These are phyloP conservation scores for Polytrichum commune DNA, from an alignment of 225 moss, liverwort and hornwort genomes.

Conservation along the genomic window DNA sequence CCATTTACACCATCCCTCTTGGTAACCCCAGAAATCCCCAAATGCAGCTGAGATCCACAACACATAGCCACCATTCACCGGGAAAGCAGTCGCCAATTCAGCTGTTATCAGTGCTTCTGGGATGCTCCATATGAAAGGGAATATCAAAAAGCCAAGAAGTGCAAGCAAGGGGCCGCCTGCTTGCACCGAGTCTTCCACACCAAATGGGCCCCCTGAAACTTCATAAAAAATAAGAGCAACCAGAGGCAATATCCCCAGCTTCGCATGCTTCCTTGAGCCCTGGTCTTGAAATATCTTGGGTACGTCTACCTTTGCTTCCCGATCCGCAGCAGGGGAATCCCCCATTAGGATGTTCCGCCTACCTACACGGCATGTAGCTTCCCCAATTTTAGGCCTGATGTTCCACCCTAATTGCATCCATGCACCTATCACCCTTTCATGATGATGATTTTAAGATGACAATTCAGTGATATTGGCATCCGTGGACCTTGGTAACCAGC, in stretches of 20 bases:
- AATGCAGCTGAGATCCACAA: conserved; percentile 90
- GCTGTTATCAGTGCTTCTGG: conserved; percentile 91
- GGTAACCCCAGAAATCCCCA: conserved; percentile 62
- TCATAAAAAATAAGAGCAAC: conserved; percentile 87
- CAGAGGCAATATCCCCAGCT: conserved; percentile 68
- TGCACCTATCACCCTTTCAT: neutral
- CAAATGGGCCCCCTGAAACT: conserved; percentile 90
- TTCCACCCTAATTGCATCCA: neutral
- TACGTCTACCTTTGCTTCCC: conserved; percentile 41
- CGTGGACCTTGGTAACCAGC: too few species aligned
- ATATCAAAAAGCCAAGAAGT: conserved; percentile 68
- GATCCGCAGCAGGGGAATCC: conserved; percentile 19
- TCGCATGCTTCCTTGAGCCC: conserved; percentile 36
- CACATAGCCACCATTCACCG: conserved; percentile 87
- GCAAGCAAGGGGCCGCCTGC: conserved; percentile 82
- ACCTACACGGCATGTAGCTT: conserved; percentile 12
- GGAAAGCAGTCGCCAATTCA: conserved; percentile 85
- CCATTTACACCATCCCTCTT: conserved; percentile 65
- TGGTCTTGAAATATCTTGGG: conserved; percentile 22
- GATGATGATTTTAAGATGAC: neutral
- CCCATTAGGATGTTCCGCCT: conserved; percentile 27
- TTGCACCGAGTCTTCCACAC: conserved; percentile 77
- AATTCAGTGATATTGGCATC: too few species aligned
- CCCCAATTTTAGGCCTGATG: neutral
- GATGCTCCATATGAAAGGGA: conserved; percentile 83